Evolutionary conservation across 2,329 filamentous ascomycete species (phyloP), one percentile per base, ranked within the genome.

Genomic region (Fusarium agapanthi): DNA sequence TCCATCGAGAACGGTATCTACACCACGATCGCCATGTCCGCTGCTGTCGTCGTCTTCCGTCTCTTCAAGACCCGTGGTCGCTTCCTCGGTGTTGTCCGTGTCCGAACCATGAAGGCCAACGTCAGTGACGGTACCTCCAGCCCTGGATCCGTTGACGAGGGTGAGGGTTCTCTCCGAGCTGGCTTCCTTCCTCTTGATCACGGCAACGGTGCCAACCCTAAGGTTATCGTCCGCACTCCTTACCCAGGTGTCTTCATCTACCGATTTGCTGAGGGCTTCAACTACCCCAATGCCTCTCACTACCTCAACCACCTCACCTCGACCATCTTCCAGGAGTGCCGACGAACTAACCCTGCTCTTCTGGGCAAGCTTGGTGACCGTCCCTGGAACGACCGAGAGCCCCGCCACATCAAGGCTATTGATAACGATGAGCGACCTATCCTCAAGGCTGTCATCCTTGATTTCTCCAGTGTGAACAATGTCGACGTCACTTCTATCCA

Each of bases 1-100:
- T 89, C 86, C 47, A 97, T 97, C 69, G 95, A 97, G 79, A 91
- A 93, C 74, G 94, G 94, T 28, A 93, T 97, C 75, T 97, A 97
- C 83, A 90, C 91, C 44, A 95, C 94, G 0, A 91, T 97, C 53
- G 85, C 84, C 68, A 82, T 91, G 7, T 95, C 93, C 0, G 87
- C 89, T 28, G 93, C 89, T 2, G 82, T 97, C 6, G 85, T 96
- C 38, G 83, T 97, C 13, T 95, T 92, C 87, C 91, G 94, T 44
- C 86, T 95, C 38, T 90, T 95, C 77, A 94, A 95, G 80, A 92
- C 93, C 6, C 88, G 88, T 41, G 95, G 95, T 20, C 89, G 91
- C 38, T 93, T 97, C 83, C 86, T 97, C 5, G 95, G 95, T 35
- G 88, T 89, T 61, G 92, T 95, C 54, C 91, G 91, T 67, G 90